Evolutionary conservation across 345 rosid species (phyloP), one percentile per base, ranked within the genome.

Genomic region (Geranium rotundifolium): DNA sequence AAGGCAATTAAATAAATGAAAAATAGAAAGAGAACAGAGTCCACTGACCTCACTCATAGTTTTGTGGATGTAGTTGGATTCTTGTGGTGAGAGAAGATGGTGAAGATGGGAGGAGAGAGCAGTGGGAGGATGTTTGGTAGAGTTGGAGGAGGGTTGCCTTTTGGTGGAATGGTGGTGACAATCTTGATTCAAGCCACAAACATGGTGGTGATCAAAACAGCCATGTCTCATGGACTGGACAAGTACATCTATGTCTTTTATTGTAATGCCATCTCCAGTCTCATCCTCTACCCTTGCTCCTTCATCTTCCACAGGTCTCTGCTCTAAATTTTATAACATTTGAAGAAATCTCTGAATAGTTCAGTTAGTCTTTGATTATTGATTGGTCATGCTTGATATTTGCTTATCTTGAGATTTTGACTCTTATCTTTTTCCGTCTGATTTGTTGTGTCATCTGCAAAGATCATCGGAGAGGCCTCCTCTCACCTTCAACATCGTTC

Each of bases 221-320:
- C 80, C 63, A 68, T 77, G 77, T 59, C 41, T n/a, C 49, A 34
- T 62, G 78, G 80, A 57, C 63, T 73, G 81, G 66, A 67, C 60
- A 60, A 66, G 31, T 80, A 63, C 61, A 60, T 77, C 20, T 34
- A 65, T 65, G 37, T 63, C 68, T n/a, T 60, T 71, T 75, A 80
- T 69, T 70, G 74, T 6, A 70, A 72, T 49, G 60, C 61, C 17
- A 54, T 75, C 3, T 75, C 68, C 59, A 57, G 64, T 41, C 66
- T 72, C 58, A 23, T 76, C 57, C 80, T 76, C 54, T 75, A 71
- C 20, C 62, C 76, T 17, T 58, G 72, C 34, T 62, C 67, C 31
- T 15, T 76, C 64, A 18, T 76, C 72, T 73, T 60, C 64, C 69
- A 73, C 72, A 69, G 27, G 27, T 23, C 27, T 0, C 1, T 23